phyloP scores from a whole-genome alignment of 1,284 basidiomycete species.

The Trichosporon ovoides region DNA sequence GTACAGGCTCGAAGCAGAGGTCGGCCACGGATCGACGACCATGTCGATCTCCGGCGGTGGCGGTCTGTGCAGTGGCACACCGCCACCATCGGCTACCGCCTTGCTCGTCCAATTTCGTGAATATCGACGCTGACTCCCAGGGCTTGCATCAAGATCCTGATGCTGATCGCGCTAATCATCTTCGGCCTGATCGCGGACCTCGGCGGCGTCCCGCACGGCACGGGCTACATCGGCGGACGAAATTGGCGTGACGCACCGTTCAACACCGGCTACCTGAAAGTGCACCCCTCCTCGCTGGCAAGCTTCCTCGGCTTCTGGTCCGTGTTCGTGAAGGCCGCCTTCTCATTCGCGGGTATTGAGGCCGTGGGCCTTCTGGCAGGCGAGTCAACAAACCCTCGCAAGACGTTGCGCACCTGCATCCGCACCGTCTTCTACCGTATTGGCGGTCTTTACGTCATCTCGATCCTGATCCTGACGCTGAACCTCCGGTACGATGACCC shows the following conservation, averaged over 20 bases:
- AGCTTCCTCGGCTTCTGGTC: conserved; percentile 59
- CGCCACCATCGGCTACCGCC: too few relatives aligned
- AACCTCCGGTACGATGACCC: conserved; percentile 33
- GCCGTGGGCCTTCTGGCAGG: conserved; percentile 48
- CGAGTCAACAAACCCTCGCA: conserved; percentile 57
- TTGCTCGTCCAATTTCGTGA: too few relatives aligned
- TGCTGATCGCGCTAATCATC: conserved; percentile 49
- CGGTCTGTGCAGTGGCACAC: too few relatives aligned
- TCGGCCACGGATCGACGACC: too few relatives aligned
- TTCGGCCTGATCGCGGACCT: conserved; percentile 65
- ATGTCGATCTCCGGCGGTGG: background rate
- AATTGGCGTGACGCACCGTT: conserved; percentile 24
- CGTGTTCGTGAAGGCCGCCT: conserved; percentile 50
- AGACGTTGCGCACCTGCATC: conserved; percentile 58
- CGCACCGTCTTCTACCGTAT: conserved; percentile 66
- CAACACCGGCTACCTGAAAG: conserved; percentile 20
- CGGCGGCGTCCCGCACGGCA: conserved; percentile 61
- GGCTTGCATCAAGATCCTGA: conserved; percentile 5
- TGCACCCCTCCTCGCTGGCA: conserved; percentile 1
- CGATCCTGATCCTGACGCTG: conserved; percentile 36
- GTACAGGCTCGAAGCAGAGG: too few relatives aligned
- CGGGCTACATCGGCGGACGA: conserved; percentile 36
- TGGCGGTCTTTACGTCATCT: conserved; percentile 55
- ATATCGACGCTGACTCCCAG: too few relatives aligned
- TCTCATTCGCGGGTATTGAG: conserved; percentile 41